Conservation (phyloP, 805 yeast species). For the Clavispora vitiphila region DNA sequence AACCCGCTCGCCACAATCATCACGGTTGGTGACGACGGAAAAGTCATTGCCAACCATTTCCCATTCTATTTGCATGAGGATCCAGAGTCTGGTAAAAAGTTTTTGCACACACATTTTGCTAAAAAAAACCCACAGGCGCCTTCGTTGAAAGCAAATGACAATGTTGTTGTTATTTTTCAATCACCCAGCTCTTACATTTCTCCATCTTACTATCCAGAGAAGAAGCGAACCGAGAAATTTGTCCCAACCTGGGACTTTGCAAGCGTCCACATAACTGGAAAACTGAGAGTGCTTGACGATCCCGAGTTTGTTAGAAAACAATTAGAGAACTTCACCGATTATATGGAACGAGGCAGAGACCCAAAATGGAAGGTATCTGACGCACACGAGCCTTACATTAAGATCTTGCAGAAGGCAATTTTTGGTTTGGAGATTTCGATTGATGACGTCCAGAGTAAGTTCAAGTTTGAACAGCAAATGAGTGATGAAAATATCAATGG, state of each 20-base stretch:
- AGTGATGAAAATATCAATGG: constrained; percentile 45
- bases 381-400: constrained; percentile 48
- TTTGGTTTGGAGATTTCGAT: constrained; percentile 54
- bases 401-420: constrained; percentile 43
- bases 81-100: constrained; percentile 30
- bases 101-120: constrained; percentile 52
- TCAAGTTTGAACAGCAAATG: constrained; percentile 54
- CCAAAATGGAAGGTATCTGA: constrained; percentile 52
- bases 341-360: constrained; percentile 40
- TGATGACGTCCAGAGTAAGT: constrained; percentile 43
- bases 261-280: constrained; percentile 52
- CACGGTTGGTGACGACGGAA: constrained; percentile 33
- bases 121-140: constrained; percentile 47
- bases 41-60: constrained; percentile 49
- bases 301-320: constrained; percentile 42
- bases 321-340: constrained; percentile 40
- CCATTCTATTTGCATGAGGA: constrained; percentile 45
- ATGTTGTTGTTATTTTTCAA: constrained; percentile 49
- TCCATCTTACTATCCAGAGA: constrained; percentile 56
- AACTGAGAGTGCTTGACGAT: constrained; percentile 41
- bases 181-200: constrained; percentile 49
- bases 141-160: constrained; percentile 30
- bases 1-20: constrained; percentile 52
- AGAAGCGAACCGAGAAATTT: constrained; percentile 50
- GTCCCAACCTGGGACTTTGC: constrained; percentile 74